Percentiles rank a stretch among this genome's conserved stretches.
Conservation (phyloP, 2,329 filamentous ascomycete species). For the Trichocomaceae sp. region DNA sequence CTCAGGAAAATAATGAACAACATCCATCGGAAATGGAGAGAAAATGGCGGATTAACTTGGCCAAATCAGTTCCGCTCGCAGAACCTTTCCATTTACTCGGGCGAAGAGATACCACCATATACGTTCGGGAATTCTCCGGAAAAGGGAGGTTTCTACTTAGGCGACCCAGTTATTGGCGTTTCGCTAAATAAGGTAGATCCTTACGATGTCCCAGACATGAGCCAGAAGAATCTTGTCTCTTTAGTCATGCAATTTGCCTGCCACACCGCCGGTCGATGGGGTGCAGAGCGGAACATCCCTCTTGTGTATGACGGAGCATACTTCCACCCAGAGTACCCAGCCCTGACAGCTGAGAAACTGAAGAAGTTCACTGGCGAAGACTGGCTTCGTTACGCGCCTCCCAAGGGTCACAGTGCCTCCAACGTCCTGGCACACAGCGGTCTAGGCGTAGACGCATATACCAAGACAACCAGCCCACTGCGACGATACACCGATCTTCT, state of each 20-base stretch:
- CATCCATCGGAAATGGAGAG: constrained; percentile 29
- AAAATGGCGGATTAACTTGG: constrained; percentile 37
- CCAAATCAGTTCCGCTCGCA: constrained; percentile 11
- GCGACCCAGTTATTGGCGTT: constrained; percentile 39
- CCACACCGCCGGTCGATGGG: constrained; percentile 30
- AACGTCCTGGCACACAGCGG: constrained; percentile 44
- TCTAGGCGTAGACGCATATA: constrained; percentile 49
- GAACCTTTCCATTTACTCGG: constrained; percentile 4
- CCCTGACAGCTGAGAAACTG: constrained; percentile 32
- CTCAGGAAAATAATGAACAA: constrained; percentile 35
- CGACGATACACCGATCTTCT: constrained; percentile 57
- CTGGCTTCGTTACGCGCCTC: constrained; percentile 32
- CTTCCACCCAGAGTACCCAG: constrained; percentile 36
- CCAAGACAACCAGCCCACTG: constrained; percentile 55
- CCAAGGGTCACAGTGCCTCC: constrained; percentile 39
- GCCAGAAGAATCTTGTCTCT: constrained; percentile 35
- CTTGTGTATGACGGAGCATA: constrained; percentile 31
- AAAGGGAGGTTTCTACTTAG: constrained; percentile 29
- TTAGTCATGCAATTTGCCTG: constrained; percentile 52
- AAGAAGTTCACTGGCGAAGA: constrained; percentile 36
- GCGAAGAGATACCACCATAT: constrained; percentile 4
- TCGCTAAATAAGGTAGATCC: constrained; percentile 24
- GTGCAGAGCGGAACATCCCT: constrained; percentile 32
- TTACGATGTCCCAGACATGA: constrained; percentile 33
- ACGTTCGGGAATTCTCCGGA: constrained; percentile 5